Percentiles rank a stretch among this genome's conserved stretches.
Conservation (phyloP, 2,329 filamentous ascomycete species). For the Allantophomopsis cytisporea region DNA sequence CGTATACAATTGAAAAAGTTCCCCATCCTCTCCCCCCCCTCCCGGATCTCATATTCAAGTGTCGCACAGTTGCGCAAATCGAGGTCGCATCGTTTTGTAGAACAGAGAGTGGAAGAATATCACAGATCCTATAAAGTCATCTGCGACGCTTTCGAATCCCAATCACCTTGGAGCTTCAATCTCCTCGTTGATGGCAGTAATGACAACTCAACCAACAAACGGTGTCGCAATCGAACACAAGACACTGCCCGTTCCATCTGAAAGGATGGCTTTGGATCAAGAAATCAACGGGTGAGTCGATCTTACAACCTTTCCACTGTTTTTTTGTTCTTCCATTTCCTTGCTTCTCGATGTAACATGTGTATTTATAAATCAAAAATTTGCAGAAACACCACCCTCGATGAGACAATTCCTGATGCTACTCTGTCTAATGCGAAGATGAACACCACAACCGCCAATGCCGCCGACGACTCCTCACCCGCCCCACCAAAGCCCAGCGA, state of each 20-base stretch:
- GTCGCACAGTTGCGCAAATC: too few species aligned
- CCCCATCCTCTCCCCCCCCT: too few species aligned
- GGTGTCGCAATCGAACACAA: conserved; percentile 31
- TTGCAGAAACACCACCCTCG: conserved; percentile 15
- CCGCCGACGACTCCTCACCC: too few species aligned
- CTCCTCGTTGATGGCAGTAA: conserved; percentile 28
- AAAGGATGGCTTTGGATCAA: conserved; percentile 36
- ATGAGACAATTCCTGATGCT: conserved; percentile 14
- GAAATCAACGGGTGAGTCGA: conserved; percentile 46
- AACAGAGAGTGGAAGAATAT: too few species aligned
- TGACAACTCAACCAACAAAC: conserved; percentile 30
- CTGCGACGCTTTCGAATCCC: too few species aligned
- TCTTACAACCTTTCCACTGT: conserved; percentile 15
- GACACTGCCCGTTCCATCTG: conserved; percentile 29
- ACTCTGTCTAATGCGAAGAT: conserved; percentile 6
- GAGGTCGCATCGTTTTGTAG: too few species aligned
- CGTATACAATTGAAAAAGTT: too few species aligned
- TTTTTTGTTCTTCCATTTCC: conserved; percentile 12
- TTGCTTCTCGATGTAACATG: conserved; percentile 14
- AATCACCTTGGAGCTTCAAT: background rate
- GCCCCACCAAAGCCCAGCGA: too few species aligned
- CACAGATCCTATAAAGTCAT: too few species aligned
- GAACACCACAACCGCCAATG: conserved; percentile 8
- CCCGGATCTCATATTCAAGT: too few species aligned
- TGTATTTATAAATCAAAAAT: conserved; percentile 19